Percentiles rank a stretch among this genome's conserved stretches.
phyloP scores from a whole-genome alignment of 2,329 filamentous ascomycete genomes.

The Calonectria pteridis region DNA sequence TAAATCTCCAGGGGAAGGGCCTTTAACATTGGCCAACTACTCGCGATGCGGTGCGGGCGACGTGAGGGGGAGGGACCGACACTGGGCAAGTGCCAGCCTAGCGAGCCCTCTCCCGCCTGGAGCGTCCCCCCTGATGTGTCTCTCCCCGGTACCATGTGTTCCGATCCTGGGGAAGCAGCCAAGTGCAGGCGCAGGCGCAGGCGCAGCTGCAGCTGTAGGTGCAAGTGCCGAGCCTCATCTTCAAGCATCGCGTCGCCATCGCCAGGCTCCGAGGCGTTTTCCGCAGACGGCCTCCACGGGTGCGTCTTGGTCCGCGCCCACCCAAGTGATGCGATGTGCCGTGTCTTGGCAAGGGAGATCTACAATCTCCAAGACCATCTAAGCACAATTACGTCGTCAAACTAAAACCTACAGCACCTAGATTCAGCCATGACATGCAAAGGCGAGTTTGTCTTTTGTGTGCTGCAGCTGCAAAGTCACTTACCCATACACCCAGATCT shows the following conservation, averaged over 20 bases:
- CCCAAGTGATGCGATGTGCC: neutral
- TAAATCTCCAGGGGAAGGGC: neutral
- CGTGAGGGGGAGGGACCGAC: neutral
- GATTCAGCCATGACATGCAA: neutral
- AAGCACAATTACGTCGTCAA: neutral
- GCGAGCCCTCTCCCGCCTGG: slow-evolving; percentile 1
- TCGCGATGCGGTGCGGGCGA: neutral
- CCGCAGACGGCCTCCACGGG: neutral
- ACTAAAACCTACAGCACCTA: neutral
- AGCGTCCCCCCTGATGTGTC: neutral
- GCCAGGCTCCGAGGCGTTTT: neutral
- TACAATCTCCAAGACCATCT: neutral
- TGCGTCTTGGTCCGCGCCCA: neutral
- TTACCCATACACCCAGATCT: neutral
- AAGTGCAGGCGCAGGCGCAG: neutral
- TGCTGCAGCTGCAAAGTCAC: neutral
- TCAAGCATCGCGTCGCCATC: neutral
- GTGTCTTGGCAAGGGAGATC: neutral
- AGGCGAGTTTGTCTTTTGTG: neutral
- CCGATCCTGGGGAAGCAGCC: neutral
- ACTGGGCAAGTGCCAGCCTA: neutral
- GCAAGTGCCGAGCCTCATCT: neutral
- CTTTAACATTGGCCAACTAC: neutral
- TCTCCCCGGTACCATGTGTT: neutral
- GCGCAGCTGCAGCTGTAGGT: too few relatives aligned